A percentile compares a stretch with the other conserved stretches of the same genome.
Evolutionary conservation across 768 basidiomycete genomes (phyloP).

Genomic region (Sarcomyxa edulis): DNA sequence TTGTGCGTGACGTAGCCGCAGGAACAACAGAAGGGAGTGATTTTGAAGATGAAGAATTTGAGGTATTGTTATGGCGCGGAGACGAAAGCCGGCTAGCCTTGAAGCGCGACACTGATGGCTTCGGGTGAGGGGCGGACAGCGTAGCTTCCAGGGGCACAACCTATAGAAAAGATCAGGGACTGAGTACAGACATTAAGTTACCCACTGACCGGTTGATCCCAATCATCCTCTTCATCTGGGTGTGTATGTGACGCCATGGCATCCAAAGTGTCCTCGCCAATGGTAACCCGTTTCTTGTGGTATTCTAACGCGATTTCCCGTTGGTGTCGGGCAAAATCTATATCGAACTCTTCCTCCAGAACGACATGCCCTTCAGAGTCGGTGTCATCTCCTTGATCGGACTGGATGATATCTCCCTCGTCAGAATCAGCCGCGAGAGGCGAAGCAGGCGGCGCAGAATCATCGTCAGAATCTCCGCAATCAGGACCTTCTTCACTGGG

Average conservation of each 20-base stretch:
- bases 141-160: slow-evolving; percentile 38
- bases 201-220: slow-evolving; percentile 39
- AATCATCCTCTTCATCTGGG: slow-evolving; percentile 31
- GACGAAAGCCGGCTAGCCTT: slow-evolving; percentile 51
- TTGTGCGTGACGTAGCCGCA: slow-evolving; percentile 36
- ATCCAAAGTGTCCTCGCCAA: slow-evolving; percentile 48
- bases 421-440: slow-evolving; percentile 24
- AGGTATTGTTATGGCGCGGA: slow-evolving; percentile 41
- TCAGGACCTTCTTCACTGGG: slow-evolving; percentile 13
- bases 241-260: slow-evolving; percentile 45
- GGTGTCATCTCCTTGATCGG: slow-evolving; percentile 19
- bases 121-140: slow-evolving; percentile 32
- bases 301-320: slow-evolving; percentile 74
- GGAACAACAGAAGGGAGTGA: slow-evolving; percentile 41
- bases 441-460: slow-evolving; percentile 39
- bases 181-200: slow-evolving; percentile 2
- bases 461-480: slow-evolving; percentile 63
- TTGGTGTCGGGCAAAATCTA: slow-evolving; percentile 62
- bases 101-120: slow-evolving; percentile 58
- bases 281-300: slow-evolving; percentile 49
- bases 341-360: slow-evolving; percentile 45
- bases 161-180: slow-evolving; percentile 20
- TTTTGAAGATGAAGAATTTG: slow-evolving; percentile 30
- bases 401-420: slow-evolving; percentile 17
- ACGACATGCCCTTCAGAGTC: slow-evolving; percentile 28